Evolutionary conservation across 1,284 basidiomycete genomes (phyloP).

Genomic region (Stygiomarasmius scandens): DNA sequence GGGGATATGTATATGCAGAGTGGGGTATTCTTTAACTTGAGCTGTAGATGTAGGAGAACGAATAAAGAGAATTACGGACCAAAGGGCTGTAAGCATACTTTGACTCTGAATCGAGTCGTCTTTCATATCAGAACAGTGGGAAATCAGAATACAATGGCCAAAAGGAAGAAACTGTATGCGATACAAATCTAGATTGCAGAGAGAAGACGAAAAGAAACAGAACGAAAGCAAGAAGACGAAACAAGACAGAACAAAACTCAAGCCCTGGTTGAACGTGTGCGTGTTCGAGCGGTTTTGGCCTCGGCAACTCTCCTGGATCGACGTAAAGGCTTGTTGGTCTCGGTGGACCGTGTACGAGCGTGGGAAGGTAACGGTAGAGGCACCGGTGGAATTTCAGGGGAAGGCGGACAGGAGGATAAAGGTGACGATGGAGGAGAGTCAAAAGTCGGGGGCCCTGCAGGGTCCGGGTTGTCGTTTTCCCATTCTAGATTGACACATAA

Average conservation of each 20-base stretch:
- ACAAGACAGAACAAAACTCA: not conserved
- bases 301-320: conserved; percentile 71
- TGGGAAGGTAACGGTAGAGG: not conserved
- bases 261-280: conserved; percentile 32
- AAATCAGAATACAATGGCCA: conserved; percentile 24
- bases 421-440: conserved; percentile 12
- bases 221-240: no score
- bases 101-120: conserved; percentile 14
- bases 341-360: not conserved
- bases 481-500: conserved; percentile 19
- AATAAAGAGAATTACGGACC: conserved; percentile 14
- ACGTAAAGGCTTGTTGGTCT: conserved; percentile 38
- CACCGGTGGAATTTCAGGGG: conserved; percentile 8
- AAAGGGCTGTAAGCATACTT: conserved; percentile 1
- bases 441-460: not conserved
- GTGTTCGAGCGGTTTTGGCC: conserved; percentile 50
- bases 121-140: conserved; percentile 21
- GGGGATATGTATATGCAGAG: not conserved
- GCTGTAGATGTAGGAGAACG: conserved; percentile 11
- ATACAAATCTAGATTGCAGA: conserved; percentile 30
- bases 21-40: conserved; percentile 5
- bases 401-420: conserved; percentile 16
- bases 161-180: conserved; percentile 26
- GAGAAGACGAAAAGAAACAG: conserved; percentile 17
- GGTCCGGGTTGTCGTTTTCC: conserved; percentile 11